These are phyloP conservation scores for Nitzschia palea DNA, from an alignment of 108 stramenopile species.

Conservation along the genomic window DNA sequence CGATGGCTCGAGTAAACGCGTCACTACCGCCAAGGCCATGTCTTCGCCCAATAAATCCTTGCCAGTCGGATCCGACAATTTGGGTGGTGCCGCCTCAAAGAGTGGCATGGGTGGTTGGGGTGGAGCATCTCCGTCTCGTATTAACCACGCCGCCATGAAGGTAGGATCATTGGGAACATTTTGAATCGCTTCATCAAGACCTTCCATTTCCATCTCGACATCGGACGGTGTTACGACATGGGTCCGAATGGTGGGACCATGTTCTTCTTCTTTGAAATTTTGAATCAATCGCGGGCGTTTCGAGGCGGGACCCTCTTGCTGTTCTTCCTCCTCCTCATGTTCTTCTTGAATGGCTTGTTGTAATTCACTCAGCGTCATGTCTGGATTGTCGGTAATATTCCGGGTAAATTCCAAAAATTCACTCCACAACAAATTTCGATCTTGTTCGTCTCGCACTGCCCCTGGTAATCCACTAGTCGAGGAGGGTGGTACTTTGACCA, in stretches of 20 bases:
- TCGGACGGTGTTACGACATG: conserved; percentile 54
- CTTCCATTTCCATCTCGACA: conserved; percentile 58
- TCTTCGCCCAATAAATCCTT: conserved; percentile 79
- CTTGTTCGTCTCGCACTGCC: conserved; percentile 57
- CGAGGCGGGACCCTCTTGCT: conserved; percentile 26
- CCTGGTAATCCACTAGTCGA: conserved; percentile 18
- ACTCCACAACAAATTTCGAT: conserved; percentile 69
- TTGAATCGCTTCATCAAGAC: conserved; percentile 43
- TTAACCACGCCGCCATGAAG: conserved; percentile 80
- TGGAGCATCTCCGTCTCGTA: conserved; percentile 71
- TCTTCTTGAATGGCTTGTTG: conserved; percentile 65
- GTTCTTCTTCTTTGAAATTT: background rate
- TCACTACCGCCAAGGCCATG: conserved; percentile 56
- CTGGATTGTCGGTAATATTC: conserved; percentile 55
- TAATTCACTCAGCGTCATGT: conserved; percentile 63
- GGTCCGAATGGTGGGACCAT: conserved; percentile 26
- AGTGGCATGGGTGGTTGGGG: conserved; percentile 66
- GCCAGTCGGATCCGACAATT: conserved; percentile 80
- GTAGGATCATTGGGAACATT: conserved; percentile 60
- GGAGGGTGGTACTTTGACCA: conserved; percentile 43
- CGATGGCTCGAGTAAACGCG: conserved; percentile 46
- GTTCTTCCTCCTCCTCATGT: conserved; percentile 13
- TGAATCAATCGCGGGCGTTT: conserved; percentile 52
- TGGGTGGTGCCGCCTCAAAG: conserved; percentile 77
- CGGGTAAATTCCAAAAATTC: conserved; percentile 83